Percentiles rank a stretch among this genome's conserved stretches.
Evolutionary conservation across 768 basidiomycete genomes (phyloP).

Genomic region (Dioszegia crocea): DNA sequence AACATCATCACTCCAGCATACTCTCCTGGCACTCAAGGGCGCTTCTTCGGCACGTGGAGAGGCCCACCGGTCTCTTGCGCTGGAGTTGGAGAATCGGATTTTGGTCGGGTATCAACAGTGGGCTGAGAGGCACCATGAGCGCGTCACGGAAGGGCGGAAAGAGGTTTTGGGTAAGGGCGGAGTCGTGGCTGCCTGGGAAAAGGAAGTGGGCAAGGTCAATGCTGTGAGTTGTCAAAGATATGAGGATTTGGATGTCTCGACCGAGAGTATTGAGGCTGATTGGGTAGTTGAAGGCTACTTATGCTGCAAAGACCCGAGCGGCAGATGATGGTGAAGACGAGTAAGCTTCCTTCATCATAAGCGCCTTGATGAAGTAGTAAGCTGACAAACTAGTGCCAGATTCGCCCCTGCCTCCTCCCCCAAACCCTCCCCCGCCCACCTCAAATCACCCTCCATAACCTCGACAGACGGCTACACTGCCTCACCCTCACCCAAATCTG

Average conservation of each 20-base stretch:
- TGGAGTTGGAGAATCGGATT: slow-evolving; percentile 70
- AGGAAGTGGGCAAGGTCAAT: slow-evolving; percentile 38
- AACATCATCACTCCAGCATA: slow-evolving; percentile 29
- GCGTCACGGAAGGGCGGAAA: slow-evolving; percentile 60
- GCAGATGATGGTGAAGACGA: slow-evolving; percentile 94
- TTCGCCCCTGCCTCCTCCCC: slow-evolving; percentile 61
- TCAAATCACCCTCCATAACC: slow-evolving; percentile 21
- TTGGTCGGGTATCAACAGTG: slow-evolving; percentile 76
- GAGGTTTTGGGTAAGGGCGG: slow-evolving; percentile 70
- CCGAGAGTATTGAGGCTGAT: not conserved
- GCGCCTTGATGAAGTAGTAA: not conserved
- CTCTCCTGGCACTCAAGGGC: slow-evolving; percentile 33
- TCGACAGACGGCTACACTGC: slow-evolving; percentile 67
- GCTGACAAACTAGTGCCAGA: slow-evolving; percentile 60
- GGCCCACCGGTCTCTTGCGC: slow-evolving; percentile 65
- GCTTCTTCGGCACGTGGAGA: slow-evolving; percentile 59
- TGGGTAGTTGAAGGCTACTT: slow-evolving; percentile 65
- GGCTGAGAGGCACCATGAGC: slow-evolving; percentile 69
- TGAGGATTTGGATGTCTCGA: not conserved
- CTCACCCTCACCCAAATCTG: slow-evolving; percentile 60
- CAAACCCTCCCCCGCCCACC: slow-evolving; percentile 48
- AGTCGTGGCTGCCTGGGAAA: slow-evolving; percentile 57
- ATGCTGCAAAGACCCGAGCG: slow-evolving; percentile 69
- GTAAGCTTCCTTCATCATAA: slow-evolving; percentile 55
- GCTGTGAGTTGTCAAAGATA: slow-evolving; percentile 12